Conservation (phyloP, 495 filamentous ascomycete genomes). For the Elasticomyces elasticus region DNA sequence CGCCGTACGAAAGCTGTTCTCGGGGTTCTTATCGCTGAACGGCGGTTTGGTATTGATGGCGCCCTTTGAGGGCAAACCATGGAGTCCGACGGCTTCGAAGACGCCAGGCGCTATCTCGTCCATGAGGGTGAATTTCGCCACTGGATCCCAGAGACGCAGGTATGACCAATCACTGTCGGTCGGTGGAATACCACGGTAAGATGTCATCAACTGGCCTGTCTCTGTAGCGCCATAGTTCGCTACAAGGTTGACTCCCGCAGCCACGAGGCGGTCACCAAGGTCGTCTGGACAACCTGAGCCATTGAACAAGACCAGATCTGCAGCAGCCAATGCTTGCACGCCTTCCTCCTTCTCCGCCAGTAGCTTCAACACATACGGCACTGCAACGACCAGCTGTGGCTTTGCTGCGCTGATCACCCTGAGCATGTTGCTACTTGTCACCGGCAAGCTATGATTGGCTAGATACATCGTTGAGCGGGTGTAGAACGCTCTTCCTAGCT, state of each 20-base stretch:
- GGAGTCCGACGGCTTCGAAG: conserved; percentile 16
- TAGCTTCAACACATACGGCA: conserved; percentile 22
- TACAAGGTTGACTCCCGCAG: conserved; percentile 45
- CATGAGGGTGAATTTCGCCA: conserved; percentile 14
- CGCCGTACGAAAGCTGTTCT: conserved; percentile 45
- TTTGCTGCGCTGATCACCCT: conserved; percentile 27
- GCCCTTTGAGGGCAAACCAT: conserved; percentile 42
- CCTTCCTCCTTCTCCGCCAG: conserved; percentile 19
- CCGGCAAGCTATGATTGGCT: conserved; percentile 38
- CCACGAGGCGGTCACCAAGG: conserved; percentile 43
- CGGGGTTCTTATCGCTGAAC: conserved; percentile 28
- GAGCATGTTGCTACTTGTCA: conserved; percentile 35
- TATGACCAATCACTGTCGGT: conserved; percentile 40
- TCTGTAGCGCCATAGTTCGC: conserved; percentile 47
- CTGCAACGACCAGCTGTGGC: conserved; percentile 12
- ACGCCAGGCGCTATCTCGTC: conserved; percentile 20
- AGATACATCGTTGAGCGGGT: conserved; percentile 35
- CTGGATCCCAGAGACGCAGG: conserved; percentile 22
- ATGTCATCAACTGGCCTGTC: conserved; percentile 48
- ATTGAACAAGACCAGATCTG: conserved; percentile 15
- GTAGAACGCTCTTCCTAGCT: conserved; percentile 39
- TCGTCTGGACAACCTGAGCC: conserved; percentile 22
- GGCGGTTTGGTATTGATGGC: conserved; percentile 36
- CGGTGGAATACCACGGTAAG: conserved; percentile 31
- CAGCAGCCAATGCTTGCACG: conserved; percentile 7